Evolutionary conservation across 2,329 filamentous ascomycete species (phyloP), one percentile per base, ranked within the genome.

Genomic region (Zasmidium cellare): DNA sequence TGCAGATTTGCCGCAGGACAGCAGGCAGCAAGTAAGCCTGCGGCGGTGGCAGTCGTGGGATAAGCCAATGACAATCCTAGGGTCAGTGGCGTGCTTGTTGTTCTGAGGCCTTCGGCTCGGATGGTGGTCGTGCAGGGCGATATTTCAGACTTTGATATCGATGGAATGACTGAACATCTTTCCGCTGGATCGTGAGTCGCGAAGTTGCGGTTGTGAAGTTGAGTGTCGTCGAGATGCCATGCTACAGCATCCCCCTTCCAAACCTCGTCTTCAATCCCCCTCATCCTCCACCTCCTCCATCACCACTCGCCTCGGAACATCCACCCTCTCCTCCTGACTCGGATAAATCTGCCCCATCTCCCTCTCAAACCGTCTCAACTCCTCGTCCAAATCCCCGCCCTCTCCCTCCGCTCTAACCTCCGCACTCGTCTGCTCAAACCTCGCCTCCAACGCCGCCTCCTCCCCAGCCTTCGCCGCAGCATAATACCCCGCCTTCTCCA

Each of bases 401-500:
- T 68, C 70, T 41, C 73, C 70, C 22, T 65, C 71, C 14, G 65
- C 74, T 49, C 67, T 63, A 9, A 70, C 69, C 18, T 69, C 69
- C 48, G 64, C 67, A 14, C 51, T 57, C 16, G 61, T 58, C 24
- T 68, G 66, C 41, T 61, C 59, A 31, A 63, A 54, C 14, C 56
- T 31, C 24, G 61, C 57, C 57, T 68, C 67, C 57, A 72, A 65
- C 5, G 61, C 62, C 31, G 68, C 71, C 55, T 73, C 65, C 20
- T 70, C 58, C 22, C 65, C 57, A 16, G 67, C 68, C 61, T 80
- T 75, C 55, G 77, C 71, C 53, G 79, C 77, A n/a, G 82, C 74
- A 66, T 79, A 77, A 57, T 81, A 84, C 50, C 84, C 81, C 22
- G 82, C 80, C 69, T 84, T 82, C 66, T 84, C 79, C 51, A 87